These are phyloP conservation scores for Stentor roeselii DNA, from an alignment of 73 alveolate genomes.

Conservation along the genomic window DNA sequence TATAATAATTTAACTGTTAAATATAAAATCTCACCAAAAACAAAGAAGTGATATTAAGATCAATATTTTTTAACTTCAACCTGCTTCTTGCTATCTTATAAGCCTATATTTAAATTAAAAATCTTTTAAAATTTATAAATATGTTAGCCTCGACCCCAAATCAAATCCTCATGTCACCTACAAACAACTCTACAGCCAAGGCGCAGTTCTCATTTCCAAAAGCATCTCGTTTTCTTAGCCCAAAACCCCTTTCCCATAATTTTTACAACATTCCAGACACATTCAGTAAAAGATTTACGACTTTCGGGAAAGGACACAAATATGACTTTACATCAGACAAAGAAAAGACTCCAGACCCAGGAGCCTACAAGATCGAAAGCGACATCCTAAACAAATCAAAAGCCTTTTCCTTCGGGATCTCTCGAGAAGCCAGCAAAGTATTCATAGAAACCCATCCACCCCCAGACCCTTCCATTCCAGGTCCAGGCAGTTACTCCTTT, in stretches of 20 bases:
- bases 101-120: neutral
- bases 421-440: constrained; percentile 47
- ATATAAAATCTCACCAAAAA: too few species aligned
- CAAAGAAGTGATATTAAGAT: too few species aligned
- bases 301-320: neutral
- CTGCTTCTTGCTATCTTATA: too few species aligned
- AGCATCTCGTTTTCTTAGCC: neutral
- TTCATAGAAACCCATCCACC: constrained; percentile 40
- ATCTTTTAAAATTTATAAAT: neutral
- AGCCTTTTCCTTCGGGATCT: constrained; percentile 41
- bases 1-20: too few species aligned
- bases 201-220: constrained; percentile 4
- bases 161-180: neutral
- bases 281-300: neutral
- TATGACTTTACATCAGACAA: neutral
- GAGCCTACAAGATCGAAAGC: neutral
- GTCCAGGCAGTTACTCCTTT: constrained; percentile 61
- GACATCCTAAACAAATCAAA: neutral
- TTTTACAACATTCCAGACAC: neutral
- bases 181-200: constrained; percentile 15
- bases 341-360: constrained; percentile 14
- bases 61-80: too few species aligned
- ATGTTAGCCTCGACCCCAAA: constrained; percentile 14
- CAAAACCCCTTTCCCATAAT: neutral
- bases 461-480: constrained; percentile 61